Evolutionary conservation across 2,329 filamentous ascomycete species (phyloP).

Genomic region (Hypomyces perniciosus): DNA sequence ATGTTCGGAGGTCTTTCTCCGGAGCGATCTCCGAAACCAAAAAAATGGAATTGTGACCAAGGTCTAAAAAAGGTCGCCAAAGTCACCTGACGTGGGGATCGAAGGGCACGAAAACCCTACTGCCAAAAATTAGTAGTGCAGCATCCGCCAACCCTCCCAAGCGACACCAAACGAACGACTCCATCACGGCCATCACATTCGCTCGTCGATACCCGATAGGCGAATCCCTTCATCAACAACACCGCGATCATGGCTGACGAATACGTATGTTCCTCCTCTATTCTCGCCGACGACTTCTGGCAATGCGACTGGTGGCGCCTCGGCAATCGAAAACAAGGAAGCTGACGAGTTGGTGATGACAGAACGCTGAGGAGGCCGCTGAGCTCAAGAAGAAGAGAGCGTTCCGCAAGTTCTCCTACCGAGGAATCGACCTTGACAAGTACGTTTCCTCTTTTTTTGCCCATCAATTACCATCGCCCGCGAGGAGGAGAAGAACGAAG

Average conservation of each 20-base stretch:
- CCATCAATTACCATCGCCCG: neutral
- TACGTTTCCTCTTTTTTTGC: constrained; percentile 48
- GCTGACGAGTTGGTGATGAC: constrained; percentile 27
- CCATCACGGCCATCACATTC: constrained; percentile 35
- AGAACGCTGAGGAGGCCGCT: constrained; percentile 97
- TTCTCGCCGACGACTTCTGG: constrained; percentile 22
- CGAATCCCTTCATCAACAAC: constrained; percentile 37
- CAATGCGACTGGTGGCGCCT: constrained; percentile 1
- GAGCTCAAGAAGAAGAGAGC: constrained; percentile 99
- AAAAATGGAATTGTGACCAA: neutral
- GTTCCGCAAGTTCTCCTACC: constrained; percentile 99
- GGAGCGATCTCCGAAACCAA: no score
- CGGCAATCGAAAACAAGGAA: neutral
- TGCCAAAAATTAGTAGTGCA: constrained; percentile 27
- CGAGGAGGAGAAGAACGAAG: neutral
- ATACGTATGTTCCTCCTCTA: constrained; percentile 61
- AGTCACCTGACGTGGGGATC: constrained; percentile 29
- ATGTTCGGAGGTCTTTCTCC: no score
- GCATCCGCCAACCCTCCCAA: constrained; percentile 23
- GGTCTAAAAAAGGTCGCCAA: constrained; percentile 5
- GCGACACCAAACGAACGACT: constrained; percentile 28
- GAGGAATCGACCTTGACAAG: constrained; percentile 99
- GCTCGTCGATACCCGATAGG: constrained; percentile 40
- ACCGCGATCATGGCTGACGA: constrained; percentile 77
- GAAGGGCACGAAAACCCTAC: constrained; percentile 39